phyloP scores from a whole-genome alignment of 2,329 filamentous ascomycete species.

The Fusarium devonianum region DNA sequence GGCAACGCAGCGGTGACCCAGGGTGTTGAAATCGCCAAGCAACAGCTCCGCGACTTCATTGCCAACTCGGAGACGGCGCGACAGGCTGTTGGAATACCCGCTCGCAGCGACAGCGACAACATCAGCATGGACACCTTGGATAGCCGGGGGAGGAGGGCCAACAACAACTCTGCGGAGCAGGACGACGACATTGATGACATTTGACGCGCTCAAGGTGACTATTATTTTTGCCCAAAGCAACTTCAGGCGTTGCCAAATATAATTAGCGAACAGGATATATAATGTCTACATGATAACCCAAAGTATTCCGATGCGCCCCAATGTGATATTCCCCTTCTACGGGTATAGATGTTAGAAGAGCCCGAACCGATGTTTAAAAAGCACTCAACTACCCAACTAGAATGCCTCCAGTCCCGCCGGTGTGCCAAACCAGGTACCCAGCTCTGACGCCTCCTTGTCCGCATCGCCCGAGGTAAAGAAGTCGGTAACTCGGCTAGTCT shows the following conservation, averaged over 20 bases:
- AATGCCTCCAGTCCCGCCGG: conserved; percentile 75
- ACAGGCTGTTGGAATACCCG: conserved; percentile 82
- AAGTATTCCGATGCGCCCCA: conserved; percentile 11
- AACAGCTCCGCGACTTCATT: conserved; percentile 87
- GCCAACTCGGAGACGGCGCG: conserved; percentile 85
- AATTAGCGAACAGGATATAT: conserved; percentile 43
- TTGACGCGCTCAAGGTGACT: conserved; percentile 51
- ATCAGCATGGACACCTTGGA: conserved; percentile 69
- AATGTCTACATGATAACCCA: conserved; percentile 38
- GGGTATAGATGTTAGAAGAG: neutral
- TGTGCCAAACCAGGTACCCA: conserved; percentile 83
- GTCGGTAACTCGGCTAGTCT: conserved; percentile 74
- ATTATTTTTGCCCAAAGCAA: conserved; percentile 22
- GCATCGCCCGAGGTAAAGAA: conserved; percentile 65
- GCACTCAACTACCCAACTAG: too few relatives aligned
- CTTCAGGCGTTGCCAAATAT: conserved; percentile 25
- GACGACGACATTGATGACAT: conserved; percentile 68
- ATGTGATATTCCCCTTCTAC: conserved; percentile 1
- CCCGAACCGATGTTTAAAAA: conserved; percentile 1
- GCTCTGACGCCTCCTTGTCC: conserved; percentile 65
- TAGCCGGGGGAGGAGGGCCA: conserved; percentile 60
- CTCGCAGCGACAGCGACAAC: conserved; percentile 52
- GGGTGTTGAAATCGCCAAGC: conserved; percentile 89
- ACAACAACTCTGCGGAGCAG: conserved; percentile 43
- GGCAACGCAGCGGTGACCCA: conserved; percentile 86